A percentile compares a stretch with the other conserved stretches of the same genome.
Evolutionary conservation across 208 protist genomes (phyloP).

Genomic region (Trypanosoma scelopori): DNA sequence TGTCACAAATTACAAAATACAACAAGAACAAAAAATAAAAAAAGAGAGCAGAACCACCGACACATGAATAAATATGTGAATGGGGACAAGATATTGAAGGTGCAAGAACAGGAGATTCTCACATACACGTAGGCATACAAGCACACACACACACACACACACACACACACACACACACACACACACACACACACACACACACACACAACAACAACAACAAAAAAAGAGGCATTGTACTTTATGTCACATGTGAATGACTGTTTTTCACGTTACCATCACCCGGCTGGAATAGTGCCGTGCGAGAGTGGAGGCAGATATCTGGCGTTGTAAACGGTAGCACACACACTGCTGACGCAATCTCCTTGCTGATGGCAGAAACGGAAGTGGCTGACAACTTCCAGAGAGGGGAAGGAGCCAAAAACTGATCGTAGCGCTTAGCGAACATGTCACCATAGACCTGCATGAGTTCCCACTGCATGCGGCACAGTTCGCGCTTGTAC

Average conservation of each 20-base stretch:
- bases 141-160: too few relatives aligned
- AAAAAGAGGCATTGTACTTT: background rate
- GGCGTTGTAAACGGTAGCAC: constrained; percentile 49
- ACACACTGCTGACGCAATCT: constrained; percentile 17
- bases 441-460: constrained; percentile 4
- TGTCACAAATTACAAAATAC: too few relatives aligned
- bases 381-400: constrained; percentile 8
- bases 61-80: too few relatives aligned
- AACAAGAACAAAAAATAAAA: too few relatives aligned
- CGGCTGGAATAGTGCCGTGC: constrained; percentile 28
- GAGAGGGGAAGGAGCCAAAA: constrained; percentile 5
- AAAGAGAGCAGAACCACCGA: too few relatives aligned
- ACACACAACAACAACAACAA: constrained; percentile 19
- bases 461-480: constrained; percentile 18
- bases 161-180: too few relatives aligned
- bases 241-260: background rate
- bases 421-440: constrained; percentile 16
- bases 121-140: too few relatives aligned
- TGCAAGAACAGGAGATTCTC: too few relatives aligned
- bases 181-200: background rate
- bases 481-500: constrained; percentile 4
- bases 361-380: background rate
- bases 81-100: too few relatives aligned
- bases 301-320: constrained; percentile 25
- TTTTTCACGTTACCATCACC: background rate